Evolutionary conservation across 1,284 basidiomycete species (phyloP), one percentile per base, ranked within the genome.

Genomic region (Pseudozyma pruni): DNA sequence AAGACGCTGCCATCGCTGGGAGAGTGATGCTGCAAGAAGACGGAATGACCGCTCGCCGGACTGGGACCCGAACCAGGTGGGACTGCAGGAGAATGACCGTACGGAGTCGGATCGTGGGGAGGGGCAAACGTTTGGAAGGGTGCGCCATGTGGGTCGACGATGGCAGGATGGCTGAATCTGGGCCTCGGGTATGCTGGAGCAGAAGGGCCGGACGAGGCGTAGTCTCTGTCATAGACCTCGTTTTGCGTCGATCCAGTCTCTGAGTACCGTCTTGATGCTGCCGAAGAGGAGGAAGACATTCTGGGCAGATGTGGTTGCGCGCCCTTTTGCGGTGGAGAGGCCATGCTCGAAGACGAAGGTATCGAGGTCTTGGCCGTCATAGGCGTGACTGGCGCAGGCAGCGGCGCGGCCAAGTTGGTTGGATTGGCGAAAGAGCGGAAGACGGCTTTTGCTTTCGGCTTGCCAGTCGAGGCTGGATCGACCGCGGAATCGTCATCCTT

Each of bases 361-460:
- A 29, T 14, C 8, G 48, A 41, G 1, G n/a, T 27, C 34, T 52
- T 49, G 17, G 61, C 49, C 3, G 46, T 34, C 4, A 52, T 46
- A 19, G 46, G 47, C 16, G 56, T 51, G 8, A 54, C 47, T 16
- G 56, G 51, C 3, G 56, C 43, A 3, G 63, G 62, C 17, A 71
- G 42, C 3, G 73, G 75, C 11, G 75, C 72, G 8, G 71, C 75
- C 5, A 78, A 50, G 29, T 78, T 74, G 54, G 64, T 67, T 4
- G 74, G 75, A 23, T 78, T 76, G 35, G 75, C 75, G 44, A 68
- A 76, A 5, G 68, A 76, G 14, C 72, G 60, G 48, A 76, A 78
- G 39, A 75, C 72, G 8, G 76, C 72, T 51, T 76, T 76, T 22
- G 64, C 50, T 62, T 76, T 78, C 25, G 59, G 56, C 52, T 72